These are phyloP conservation scores for Cydonia oblonga DNA, from an alignment of 331 rosid genomes.

Conservation along the genomic window DNA sequence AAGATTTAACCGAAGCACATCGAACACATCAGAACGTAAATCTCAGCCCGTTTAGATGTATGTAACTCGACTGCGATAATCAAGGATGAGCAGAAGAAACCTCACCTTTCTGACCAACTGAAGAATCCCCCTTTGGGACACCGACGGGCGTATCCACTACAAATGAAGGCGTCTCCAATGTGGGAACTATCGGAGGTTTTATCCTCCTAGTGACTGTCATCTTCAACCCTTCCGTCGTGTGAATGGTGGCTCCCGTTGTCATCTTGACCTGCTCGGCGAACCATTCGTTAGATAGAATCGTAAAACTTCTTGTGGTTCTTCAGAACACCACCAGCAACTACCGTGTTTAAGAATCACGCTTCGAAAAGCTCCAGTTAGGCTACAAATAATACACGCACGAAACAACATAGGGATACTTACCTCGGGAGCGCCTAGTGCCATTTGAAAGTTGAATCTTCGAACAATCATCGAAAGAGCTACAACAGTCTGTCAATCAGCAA, in stretches of 20 bases:
- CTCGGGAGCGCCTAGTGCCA: conserved; percentile 85
- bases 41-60: neutral
- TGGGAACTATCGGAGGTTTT: conserved; percentile 63
- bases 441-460: conserved; percentile 69
- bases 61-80: neutral
- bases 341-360: neutral
- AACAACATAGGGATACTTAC: conserved; percentile 26
- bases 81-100: conserved; percentile 32
- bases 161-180: conserved; percentile 38
- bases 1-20: neutral
- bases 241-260: conserved; percentile 99
- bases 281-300: conserved; percentile 2
- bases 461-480: conserved; percentile 93
- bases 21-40: neutral
- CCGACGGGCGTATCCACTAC: conserved; percentile 34
- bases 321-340: neutral
- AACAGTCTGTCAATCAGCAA: conserved; percentile 41
- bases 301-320: neutral
- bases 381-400: neutral
- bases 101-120: conserved; percentile 29
- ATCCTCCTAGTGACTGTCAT: conserved; percentile 79
- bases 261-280: conserved; percentile 55
- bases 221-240: conserved; percentile 79
- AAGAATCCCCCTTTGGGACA: conserved; percentile 30
- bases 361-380: neutral